These are phyloP conservation scores for Nyssa sinensis DNA, from an alignment of 148 eudicot species.

Conservation along the genomic window DNA sequence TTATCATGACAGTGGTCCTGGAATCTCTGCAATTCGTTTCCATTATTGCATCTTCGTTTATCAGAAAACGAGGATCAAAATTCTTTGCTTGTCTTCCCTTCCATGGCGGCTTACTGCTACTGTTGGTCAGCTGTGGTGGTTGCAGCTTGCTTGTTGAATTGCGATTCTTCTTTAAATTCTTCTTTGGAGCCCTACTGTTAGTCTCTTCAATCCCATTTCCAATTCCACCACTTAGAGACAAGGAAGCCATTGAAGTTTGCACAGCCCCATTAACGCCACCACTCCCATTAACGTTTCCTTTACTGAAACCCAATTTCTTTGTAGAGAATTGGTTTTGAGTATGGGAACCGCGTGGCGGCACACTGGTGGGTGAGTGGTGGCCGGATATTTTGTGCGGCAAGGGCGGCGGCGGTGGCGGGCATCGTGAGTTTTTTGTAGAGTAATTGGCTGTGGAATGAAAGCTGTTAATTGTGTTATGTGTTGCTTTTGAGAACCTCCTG, in stretches of 20 bases:
- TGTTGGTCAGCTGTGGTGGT: neutral
- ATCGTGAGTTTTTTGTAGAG: neutral
- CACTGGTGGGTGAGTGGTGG: neutral
- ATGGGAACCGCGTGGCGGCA: slow-evolving; percentile 10
- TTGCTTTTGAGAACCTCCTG: slow-evolving; percentile 19
- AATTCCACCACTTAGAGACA: neutral
- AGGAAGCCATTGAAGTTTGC: neutral
- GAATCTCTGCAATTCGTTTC: slow-evolving; percentile 49
- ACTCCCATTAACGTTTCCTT: neutral
- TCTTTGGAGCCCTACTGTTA: neutral
- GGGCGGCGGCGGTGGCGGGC: neutral
- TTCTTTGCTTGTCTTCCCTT: slow-evolving; percentile 43
- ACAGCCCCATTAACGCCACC: neutral
- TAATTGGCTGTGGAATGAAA: neutral
- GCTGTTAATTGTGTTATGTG: neutral
- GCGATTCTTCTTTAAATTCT: slow-evolving; percentile 15
- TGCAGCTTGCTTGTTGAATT: neutral
- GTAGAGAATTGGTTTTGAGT: neutral
- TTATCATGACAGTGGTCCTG: slow-evolving; percentile 94
- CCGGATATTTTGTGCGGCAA: neutral
- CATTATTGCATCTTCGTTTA: slow-evolving; percentile 59
- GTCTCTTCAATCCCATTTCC: neutral
- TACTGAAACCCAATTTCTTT: slow-evolving; percentile 4
- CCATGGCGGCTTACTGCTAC: slow-evolving; percentile 26
- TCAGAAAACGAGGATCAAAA: slow-evolving; percentile 68